Base-by-base conservation (phyloP, 2,329 filamentous ascomycete genomes). In the Fonsecaea erecta region DNA sequence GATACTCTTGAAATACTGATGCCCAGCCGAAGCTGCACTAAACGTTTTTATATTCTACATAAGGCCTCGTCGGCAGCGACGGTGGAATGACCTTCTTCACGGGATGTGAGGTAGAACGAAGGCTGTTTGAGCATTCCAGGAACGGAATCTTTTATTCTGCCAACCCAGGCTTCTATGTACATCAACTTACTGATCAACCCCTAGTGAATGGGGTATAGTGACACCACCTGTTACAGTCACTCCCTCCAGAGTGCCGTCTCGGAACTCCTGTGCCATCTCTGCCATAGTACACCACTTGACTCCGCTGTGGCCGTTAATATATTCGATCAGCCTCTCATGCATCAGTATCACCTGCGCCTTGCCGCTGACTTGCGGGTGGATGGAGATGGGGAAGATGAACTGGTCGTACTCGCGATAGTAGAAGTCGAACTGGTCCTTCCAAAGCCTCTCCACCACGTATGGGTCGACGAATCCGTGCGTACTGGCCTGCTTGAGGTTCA, bases 221-320 rank as follows among this genome's bases (percentile, higher is more conserved):
- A 34, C 6, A 12, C 32, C 32, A 12, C 32, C 32, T 7, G 32
- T 11, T 7, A 34, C 11, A 12, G 32, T 34, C 6, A 34, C 32
- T 12, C 32, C 32, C 5, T 7, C 6, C 32, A 34, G 32, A 34
- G 32, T 11, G 32, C 37, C 37, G 9, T 43, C 37, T 18, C 37
- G 37, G 37, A 43, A 43, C n/a, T 43, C 37, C 16, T 12, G 37
- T 6, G 28, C 63, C 78, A 92, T 90, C 73, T 90, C 82, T 71
- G 85, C 88, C 80, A 92, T 89, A 0, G 76, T 79, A 52, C 78
- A 74, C 76, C 77, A 79, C 68, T 79, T 76, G 6, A 80, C 75
- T 1, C 77, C 84, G 65, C 79, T 76, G 54, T 80, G 77, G n/a
- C 68, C 70, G 68, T 80, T 81, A 58, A 82, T 75, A 71, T 78